Percentiles rank a stretch among this genome's conserved stretches.
phyloP scores from a whole-genome alignment of 140 eudicot genomes.

The Ambrosia hybrid region DNA sequence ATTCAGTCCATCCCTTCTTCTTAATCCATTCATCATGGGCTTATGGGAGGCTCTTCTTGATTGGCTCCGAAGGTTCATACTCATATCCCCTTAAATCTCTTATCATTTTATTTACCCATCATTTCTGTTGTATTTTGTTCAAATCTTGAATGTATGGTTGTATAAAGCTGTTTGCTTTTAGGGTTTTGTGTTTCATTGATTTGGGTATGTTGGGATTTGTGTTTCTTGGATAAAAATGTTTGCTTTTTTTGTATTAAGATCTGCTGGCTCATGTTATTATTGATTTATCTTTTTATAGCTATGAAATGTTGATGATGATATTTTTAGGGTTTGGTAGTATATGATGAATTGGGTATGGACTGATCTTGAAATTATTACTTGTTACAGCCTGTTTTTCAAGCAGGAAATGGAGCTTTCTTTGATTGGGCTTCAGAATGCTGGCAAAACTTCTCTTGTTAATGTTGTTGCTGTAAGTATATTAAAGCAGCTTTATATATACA shows the following conservation, averaged over 20 bases:
- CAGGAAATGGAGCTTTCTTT: constrained; percentile 99
- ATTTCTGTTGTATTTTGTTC: background rate
- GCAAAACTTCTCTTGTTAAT: constrained; percentile 96
- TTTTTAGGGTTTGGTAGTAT: background rate
- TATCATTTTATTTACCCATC: background rate
- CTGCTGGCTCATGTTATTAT: constrained; percentile 18
- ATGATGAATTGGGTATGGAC: constrained; percentile 3
- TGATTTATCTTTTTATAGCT: constrained; percentile 20
- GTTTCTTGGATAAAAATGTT: too few species aligned
- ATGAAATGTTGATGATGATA: background rate
- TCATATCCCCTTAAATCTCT: background rate
- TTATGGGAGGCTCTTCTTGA: constrained; percentile 75
- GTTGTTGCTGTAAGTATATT: constrained; percentile 79
- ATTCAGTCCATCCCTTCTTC: constrained; percentile 38
- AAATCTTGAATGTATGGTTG: background rate
- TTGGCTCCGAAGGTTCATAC: constrained; percentile 71
- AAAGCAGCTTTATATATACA: background rate
- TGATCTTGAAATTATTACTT: constrained; percentile 4
- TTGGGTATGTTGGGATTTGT: background rate
- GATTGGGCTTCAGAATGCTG: constrained; percentile 97
- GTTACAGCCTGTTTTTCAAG: constrained; percentile 89
- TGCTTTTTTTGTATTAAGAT: background rate
- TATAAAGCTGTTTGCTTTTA: background rate
- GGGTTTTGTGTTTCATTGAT: constrained; percentile 12
- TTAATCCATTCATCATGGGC: constrained; percentile 45